A percentile compares a stretch with the other conserved stretches of the same genome.
Evolutionary conservation across 192 early-diverging fungal genomes (phyloP).

Genomic region (Coemansia sp.): DNA sequence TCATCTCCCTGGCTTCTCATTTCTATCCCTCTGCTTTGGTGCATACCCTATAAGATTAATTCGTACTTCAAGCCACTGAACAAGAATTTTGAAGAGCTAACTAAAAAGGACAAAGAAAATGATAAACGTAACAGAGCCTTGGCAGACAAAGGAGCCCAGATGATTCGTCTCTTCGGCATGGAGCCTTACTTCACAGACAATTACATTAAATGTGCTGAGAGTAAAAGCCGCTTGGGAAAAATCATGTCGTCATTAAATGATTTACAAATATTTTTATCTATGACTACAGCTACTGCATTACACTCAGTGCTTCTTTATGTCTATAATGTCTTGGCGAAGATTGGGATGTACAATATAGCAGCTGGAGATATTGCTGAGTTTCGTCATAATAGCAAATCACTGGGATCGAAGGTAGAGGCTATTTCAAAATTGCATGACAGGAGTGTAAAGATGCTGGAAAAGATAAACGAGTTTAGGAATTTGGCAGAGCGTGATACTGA

Average conservation of each 20-base stretch:
- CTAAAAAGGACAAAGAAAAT: background rate
- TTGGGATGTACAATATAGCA: background rate
- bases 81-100: background rate
- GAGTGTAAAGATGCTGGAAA: background rate
- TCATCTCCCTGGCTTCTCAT: background rate
- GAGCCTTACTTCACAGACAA: constrained; percentile 58
- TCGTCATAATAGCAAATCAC: background rate
- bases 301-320: background rate
- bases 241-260: background rate
- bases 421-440: background rate
- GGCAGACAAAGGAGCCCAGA: constrained; percentile 14
- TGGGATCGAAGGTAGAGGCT: background rate
- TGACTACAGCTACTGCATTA: background rate
- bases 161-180: constrained; percentile 64
- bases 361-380: background rate
- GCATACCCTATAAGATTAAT: background rate
- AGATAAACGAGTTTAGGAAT: background rate
- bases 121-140: background rate
- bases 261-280: background rate
- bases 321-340: background rate
- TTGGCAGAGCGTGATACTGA: constrained; percentile 6
- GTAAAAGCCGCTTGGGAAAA: constrained; percentile 43
- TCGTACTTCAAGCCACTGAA: background rate
- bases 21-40: background rate
- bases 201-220: constrained; percentile 61